phyloP scores from a whole-genome alignment of 2,329 filamentous ascomycete genomes.

The Colletotrichum godetiae region DNA sequence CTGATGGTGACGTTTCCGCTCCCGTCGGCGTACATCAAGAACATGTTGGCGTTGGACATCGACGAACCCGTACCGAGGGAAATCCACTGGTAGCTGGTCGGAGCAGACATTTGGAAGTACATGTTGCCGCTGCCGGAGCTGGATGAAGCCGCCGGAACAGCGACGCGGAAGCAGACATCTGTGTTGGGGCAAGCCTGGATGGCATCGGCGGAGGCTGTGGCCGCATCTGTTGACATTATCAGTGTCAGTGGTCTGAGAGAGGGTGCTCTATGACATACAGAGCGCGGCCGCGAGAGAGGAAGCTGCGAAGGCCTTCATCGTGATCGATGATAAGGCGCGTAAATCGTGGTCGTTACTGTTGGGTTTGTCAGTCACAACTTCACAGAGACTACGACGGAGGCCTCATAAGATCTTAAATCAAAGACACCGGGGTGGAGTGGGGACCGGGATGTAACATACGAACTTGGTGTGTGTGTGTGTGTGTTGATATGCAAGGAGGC shows the following conservation, averaged over 20 bases:
- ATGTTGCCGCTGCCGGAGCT: slow-evolving; percentile 64
- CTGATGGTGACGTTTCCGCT: slow-evolving; percentile 71
- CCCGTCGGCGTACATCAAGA: slow-evolving; percentile 71
- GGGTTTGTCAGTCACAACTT: neutral
- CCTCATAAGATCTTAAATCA: neutral
- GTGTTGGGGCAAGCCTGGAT: slow-evolving; percentile 53
- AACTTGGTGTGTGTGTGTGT: slow-evolving; percentile 13
- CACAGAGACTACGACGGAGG: too few relatives aligned
- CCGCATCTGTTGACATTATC: slow-evolving; percentile 36
- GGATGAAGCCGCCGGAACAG: slow-evolving; percentile 62
- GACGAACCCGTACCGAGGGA: slow-evolving; percentile 65
- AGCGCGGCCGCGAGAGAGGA: slow-evolving; percentile 26
- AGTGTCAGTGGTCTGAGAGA: neutral
- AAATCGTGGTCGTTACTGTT: neutral
- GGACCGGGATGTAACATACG: slow-evolving; percentile 7
- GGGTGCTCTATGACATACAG: slow-evolving; percentile 5
- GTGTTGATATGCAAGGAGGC: slow-evolving; percentile 11
- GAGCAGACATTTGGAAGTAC: slow-evolving; percentile 70
- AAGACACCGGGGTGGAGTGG: neutral
- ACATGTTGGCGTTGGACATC: slow-evolving; percentile 71
- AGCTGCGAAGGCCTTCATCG: slow-evolving; percentile 31
- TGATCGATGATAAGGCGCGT: neutral
- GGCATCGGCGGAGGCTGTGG: slow-evolving; percentile 43
- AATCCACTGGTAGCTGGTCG: slow-evolving; percentile 65
- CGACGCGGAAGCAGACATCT: slow-evolving; percentile 65